Conservation (phyloP, 129 eudicot genomes). For the Escallonia rubra region DNA sequence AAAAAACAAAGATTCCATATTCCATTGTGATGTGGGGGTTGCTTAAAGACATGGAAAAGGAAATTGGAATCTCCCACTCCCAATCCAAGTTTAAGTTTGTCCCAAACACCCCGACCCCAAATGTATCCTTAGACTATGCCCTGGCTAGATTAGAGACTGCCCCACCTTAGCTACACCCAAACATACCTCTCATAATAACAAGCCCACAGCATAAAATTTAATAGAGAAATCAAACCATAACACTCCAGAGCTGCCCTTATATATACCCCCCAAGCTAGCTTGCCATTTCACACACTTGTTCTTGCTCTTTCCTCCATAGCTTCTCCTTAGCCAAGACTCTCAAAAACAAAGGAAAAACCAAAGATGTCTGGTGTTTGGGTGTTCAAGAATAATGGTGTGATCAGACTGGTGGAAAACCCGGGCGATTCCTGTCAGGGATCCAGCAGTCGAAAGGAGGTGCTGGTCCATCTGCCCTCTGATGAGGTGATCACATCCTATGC, state of each 20-base stretch:
- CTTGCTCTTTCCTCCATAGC: background rate
- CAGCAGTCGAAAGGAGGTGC: constrained; percentile 34
- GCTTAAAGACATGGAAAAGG: constrained; percentile 9
- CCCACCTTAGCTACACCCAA: constrained; percentile 5
- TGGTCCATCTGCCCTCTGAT: constrained; percentile 55
- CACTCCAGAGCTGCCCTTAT: constrained; percentile 31
- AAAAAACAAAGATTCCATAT: constrained; percentile 19
- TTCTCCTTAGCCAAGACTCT: background rate
- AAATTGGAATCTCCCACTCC: constrained; percentile 28
- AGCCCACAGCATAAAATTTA: background rate
- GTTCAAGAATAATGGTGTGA: constrained; percentile 87
- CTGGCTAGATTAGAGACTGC: background rate
- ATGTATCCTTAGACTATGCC: constrained; percentile 12
- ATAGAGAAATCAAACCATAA: background rate
- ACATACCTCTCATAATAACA: constrained; percentile 9
- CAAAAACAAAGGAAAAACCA: background rate
- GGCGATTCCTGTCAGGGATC: constrained; percentile 49
- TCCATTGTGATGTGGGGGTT: background rate
- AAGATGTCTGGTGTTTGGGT: constrained; percentile 96
- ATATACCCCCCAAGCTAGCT: constrained; percentile 24
- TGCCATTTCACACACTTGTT: constrained; percentile 3
- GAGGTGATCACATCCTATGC: constrained; percentile 66
- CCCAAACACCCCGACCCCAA: constrained; percentile 18
- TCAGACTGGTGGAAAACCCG: constrained; percentile 64
- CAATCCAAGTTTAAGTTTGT: constrained; percentile 29